Evolutionary conservation across 495 filamentous ascomycete genomes (phyloP).

Genomic region (Hyaloscypha hepaticicola): DNA sequence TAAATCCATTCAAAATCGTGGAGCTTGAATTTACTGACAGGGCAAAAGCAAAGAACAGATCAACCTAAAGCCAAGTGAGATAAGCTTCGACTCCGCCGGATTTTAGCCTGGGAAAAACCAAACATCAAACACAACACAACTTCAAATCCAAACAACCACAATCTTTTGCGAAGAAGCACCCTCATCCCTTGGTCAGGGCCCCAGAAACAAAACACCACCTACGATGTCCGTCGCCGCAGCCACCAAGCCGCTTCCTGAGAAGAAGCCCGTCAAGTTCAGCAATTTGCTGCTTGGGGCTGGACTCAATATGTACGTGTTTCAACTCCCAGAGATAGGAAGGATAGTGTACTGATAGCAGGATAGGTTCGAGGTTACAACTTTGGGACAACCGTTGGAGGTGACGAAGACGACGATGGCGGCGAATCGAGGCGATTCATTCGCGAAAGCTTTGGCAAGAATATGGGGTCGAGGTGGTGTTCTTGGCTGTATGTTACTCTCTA

Average conservation of each 20-base stretch:
- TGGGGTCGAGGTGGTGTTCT: conserved; percentile 93
- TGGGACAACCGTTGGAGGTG: conserved; percentile 96
- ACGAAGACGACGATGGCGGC: conserved; percentile 99
- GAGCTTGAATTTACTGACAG: neutral
- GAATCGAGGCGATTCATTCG: conserved; percentile 86
- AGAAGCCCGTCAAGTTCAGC: conserved; percentile 99
- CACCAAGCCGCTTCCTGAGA: conserved; percentile 66
- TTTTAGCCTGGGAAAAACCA: neutral
- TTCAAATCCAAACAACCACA: conserved; percentile 1
- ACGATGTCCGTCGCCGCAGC: conserved; percentile 58
- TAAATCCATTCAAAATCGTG: neutral
- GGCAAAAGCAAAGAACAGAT: conserved; percentile 5
- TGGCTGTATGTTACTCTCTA: conserved; percentile 74
- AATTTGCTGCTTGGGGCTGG: conserved; percentile 95
- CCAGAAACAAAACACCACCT: conserved; percentile 48
- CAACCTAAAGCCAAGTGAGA: neutral
- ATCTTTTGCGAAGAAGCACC: conserved; percentile 72
- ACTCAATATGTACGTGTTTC: conserved; percentile 93
- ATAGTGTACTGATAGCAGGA: conserved; percentile 2
- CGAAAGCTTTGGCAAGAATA: conserved; percentile 75
- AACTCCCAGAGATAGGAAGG: conserved; percentile 1
- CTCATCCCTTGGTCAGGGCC: conserved; percentile 92
- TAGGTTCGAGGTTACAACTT: conserved; percentile 68
- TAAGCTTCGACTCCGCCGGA: conserved; percentile 3
- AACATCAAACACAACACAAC: neutral